phyloP scores from a whole-genome alignment of 352 stramenopile genomes.

The Globisporangium mamillatum region DNA sequence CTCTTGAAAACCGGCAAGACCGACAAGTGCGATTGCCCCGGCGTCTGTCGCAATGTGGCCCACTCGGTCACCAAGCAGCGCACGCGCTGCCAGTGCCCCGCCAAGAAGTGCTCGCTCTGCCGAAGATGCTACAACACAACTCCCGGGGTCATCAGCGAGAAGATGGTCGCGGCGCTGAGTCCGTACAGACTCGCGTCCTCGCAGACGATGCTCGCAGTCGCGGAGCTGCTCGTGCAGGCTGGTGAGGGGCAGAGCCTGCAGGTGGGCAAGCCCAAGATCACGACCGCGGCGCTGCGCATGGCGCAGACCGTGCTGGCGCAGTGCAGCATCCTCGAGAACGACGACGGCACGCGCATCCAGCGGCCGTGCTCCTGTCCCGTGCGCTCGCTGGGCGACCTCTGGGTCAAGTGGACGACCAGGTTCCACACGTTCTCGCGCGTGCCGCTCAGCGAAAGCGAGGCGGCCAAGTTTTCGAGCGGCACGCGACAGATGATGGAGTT shows the following conservation, averaged over 20 bases:
- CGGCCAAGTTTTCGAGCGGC: constrained; percentile 61
- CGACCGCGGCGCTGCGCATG: constrained; percentile 56
- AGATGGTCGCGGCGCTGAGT: constrained; percentile 59
- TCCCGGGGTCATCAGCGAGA: constrained; percentile 53
- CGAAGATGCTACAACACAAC: constrained; percentile 62
- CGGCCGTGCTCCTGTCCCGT: constrained; percentile 70
- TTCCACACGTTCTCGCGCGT: constrained; percentile 78
- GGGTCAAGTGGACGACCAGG: constrained; percentile 76
- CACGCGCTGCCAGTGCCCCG: constrained; percentile 75
- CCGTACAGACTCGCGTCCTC: constrained; percentile 37
- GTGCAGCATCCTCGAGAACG: constrained; percentile 66
- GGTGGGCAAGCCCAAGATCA: constrained; percentile 41
- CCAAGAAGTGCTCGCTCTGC: constrained; percentile 77
- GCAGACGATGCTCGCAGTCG: constrained; percentile 44
- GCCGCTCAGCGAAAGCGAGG: constrained; percentile 49
- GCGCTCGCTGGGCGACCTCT: constrained; percentile 75
- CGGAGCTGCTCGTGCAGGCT: constrained; percentile 38
- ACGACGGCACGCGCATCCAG: constrained; percentile 58
- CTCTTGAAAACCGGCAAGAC: constrained; percentile 73
- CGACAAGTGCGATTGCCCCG: constrained; percentile 62
- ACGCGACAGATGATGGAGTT: constrained; percentile 86
- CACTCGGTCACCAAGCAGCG: constrained; percentile 74
- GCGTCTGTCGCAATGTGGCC: constrained; percentile 52
- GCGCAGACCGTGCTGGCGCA: constrained; percentile 59
- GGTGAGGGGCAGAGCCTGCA: constrained; percentile 51